A percentile compares a stretch with the other conserved stretches of the same genome.
phyloP scores from a whole-genome alignment of 75 land plant genomes.

The Picea glauca region DNA sequence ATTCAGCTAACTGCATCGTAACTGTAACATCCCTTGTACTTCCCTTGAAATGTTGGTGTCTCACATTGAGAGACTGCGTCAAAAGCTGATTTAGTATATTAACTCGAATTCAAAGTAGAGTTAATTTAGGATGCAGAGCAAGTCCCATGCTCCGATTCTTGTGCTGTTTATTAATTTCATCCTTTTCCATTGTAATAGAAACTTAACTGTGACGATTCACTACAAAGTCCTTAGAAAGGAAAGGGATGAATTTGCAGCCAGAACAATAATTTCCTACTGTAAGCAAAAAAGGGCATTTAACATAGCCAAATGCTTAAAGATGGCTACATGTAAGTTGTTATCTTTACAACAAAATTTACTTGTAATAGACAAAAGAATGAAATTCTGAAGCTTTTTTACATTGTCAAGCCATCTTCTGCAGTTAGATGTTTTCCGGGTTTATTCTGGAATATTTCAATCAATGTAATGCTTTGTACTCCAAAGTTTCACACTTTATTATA shows the following conservation, averaged over 20 bases:
- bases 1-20: neutral
- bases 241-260: conserved; percentile 1
- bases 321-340: neutral
- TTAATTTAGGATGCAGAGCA: neutral
- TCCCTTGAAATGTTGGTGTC: neutral
- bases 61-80: neutral
- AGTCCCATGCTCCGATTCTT: neutral
- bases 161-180: neutral
- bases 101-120: neutral
- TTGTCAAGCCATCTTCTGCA: neutral
- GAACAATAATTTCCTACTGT: neutral
- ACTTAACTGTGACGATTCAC: neutral
- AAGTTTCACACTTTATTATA: too few species aligned
- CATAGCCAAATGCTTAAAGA: neutral
- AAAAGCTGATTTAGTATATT: neutral
- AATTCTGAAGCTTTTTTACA: neutral
- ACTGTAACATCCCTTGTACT: neutral
- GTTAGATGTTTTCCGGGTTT: neutral
- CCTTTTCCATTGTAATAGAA: neutral
- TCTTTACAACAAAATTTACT: neutral
- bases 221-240: neutral
- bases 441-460: too few species aligned
- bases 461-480: too few species aligned
- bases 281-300: neutral
- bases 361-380: neutral